Evolutionary conservation across 192 early-diverging fungal genomes (phyloP).

Genomic region (Backusella tarrabulga): DNA sequence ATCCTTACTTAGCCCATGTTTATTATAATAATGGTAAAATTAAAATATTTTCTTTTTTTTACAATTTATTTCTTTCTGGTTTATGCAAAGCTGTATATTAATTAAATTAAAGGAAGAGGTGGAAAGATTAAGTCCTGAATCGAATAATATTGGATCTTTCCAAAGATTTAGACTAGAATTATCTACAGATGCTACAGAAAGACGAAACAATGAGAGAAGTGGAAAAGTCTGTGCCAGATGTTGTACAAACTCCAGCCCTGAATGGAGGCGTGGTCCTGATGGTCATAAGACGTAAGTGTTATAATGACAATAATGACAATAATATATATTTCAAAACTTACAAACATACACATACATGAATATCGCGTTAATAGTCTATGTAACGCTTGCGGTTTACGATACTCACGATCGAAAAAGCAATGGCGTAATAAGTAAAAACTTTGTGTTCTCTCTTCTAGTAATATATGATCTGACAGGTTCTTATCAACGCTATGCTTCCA

Average conservation of each 20-base stretch:
- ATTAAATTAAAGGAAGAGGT: slow-evolving; percentile 7
- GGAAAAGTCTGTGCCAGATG: slow-evolving; percentile 20
- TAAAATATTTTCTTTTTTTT: not conserved
- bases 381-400: slow-evolving; percentile 8
- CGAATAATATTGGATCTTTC: not conserved
- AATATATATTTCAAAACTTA: not conserved
- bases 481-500: not conserved
- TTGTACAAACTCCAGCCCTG: slow-evolving; percentile 21
- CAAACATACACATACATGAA: not conserved
- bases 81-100: not conserved
- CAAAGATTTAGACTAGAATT: not conserved
- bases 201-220: not conserved
- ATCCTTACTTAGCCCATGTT: not conserved
- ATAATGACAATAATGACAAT: no score
- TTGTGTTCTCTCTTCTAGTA: not conserved
- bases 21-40: slow-evolving; percentile 8
- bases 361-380: not conserved
- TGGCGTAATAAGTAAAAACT: slow-evolving; percentile 4
- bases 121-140: not conserved
- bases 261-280: slow-evolving; percentile 27
- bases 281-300: slow-evolving; percentile 23
- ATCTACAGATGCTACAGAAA: not conserved
- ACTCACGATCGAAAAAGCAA: not conserved
- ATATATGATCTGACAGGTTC: not conserved
- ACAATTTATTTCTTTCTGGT: not conserved